Evolutionary conservation across 345 rosid species (phyloP), one percentile per base, ranked within the genome.

Genomic region (Geranium rotundifolium): DNA sequence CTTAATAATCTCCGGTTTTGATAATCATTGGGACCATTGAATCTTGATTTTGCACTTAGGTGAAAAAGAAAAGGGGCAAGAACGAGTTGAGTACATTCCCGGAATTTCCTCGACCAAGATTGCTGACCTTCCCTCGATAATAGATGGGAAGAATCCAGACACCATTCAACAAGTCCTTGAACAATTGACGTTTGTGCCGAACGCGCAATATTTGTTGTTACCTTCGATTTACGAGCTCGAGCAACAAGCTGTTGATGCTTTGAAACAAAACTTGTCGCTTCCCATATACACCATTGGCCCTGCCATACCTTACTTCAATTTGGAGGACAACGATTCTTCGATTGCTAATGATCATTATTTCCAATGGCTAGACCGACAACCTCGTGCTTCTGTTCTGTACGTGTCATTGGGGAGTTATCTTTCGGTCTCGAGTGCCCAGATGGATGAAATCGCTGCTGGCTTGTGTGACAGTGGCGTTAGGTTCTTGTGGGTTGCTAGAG

Each of bases 151-250:
- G 23, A 69, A 19, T 19, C 59, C 68, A 54, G 31, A 63, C 20
- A 65, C 69, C 67, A 16, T 82, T 37, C 54, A 62, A 68, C 71
- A 65, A 61, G 63, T 72, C 4, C 67, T 79, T 23, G 86, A 84
- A 39, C 72, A 75, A 60, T 68, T 81, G 64, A 81, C 77, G 6
- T 63, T 63, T 65, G 81, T 81, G 20, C 58, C 72, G 0, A 65
- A 76, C 65, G 79, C 91, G 57, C 81, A 81, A 60, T 86, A 69
- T 30, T 79, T 86, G 50, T 67, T 86, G 0, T 81, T 89, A 76
- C 63, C 79, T 46, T 74, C 85, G 0, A 54, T 76, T 2, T 70
- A 73, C 23, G 87, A 84, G 65, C 82, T 81, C 7, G 95, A 89
- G 71, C 60, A 72, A 17, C 66, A 54, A 57, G 76, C 61, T 10